phyloP scores from a whole-genome alignment of 164 flowering plant species.

The Berberis vulgaris region DNA sequence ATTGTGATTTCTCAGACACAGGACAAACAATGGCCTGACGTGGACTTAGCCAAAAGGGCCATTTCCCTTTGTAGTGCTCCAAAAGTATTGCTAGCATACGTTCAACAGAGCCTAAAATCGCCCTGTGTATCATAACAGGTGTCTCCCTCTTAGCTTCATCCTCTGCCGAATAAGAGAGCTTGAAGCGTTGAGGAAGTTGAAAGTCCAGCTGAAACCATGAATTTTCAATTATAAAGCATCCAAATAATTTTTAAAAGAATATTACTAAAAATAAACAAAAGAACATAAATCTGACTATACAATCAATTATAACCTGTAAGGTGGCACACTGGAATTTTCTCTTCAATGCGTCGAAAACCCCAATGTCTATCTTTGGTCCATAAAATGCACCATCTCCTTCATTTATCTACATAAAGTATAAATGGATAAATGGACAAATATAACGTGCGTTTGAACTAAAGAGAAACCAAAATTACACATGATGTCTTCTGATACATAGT shows the following conservation, averaged over 20 bases:
- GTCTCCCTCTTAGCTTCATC: slow-evolving; percentile 86
- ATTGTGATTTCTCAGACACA: slow-evolving; percentile 76
- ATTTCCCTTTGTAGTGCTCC: slow-evolving; percentile 97
- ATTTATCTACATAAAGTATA: slow-evolving; percentile 42
- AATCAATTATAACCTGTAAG: slow-evolving; percentile 49
- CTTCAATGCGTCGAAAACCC: slow-evolving; percentile 88
- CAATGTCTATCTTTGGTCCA: slow-evolving; percentile 97
- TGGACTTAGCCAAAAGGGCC: slow-evolving; percentile 99
- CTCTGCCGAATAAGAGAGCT: slow-evolving; percentile 85
- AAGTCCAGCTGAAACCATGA: slow-evolving; percentile 80
- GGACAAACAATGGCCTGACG: slow-evolving; percentile 98
- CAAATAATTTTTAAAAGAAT: not conserved
- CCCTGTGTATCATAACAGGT: slow-evolving; percentile 98
- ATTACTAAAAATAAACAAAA: not conserved
- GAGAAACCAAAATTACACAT: too few species aligned
- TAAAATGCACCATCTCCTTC: slow-evolving; percentile 99
- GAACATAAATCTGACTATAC: not conserved
- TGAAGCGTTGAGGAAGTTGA: slow-evolving; percentile 86
- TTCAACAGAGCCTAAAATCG: slow-evolving; percentile 93
- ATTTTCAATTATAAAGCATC: not conserved
- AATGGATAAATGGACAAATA: too few species aligned
- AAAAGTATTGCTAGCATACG: slow-evolving; percentile 95
- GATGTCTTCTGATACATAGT: too few species aligned
- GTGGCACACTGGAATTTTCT: slow-evolving; percentile 99
- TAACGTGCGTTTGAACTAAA: too few species aligned